Evolutionary conservation across 2,329 filamentous ascomycete species (phyloP).

Genomic region (Cytospora mali): DNA sequence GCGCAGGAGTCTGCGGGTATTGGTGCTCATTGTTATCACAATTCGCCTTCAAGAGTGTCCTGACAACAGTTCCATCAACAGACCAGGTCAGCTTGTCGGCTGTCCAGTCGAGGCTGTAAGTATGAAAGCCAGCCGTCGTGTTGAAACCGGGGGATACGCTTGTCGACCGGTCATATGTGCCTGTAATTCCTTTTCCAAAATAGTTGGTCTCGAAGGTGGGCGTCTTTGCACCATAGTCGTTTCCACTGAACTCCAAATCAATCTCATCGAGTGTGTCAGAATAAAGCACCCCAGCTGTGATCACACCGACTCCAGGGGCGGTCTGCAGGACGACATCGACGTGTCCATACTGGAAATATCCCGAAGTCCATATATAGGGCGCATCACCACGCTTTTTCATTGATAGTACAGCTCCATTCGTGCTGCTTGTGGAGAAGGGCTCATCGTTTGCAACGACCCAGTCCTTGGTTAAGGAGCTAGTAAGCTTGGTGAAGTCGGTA

Average conservation of each 20-base stretch:
- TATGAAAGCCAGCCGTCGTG: constrained; percentile 5
- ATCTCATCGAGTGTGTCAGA: constrained; percentile 8
- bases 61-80: constrained; percentile 4
- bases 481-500: constrained; percentile 8
- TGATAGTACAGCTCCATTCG: constrained; percentile 3
- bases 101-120: constrained; percentile 13
- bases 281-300: constrained; percentile 2
- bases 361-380: constrained; percentile 14
- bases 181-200: constrained; percentile 14
- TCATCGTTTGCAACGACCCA: constrained; percentile 13
- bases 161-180: constrained; percentile 16
- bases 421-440: constrained; percentile 1
- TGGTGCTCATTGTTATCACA: constrained; percentile 10
- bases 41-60: constrained; percentile 1
- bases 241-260: constrained; percentile 18
- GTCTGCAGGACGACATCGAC: constrained; percentile 13
- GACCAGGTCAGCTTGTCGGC: constrained; percentile 10
- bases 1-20: constrained; percentile 12
- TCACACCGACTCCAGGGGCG: constrained; percentile 8
- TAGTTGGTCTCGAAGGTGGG: constrained; percentile 13
- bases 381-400: constrained; percentile 11
- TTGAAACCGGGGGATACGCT: not conserved
- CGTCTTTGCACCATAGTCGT: not conserved
- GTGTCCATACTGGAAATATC: constrained; percentile 11
- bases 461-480: not conserved